Conservation (phyloP, 768 basidiomycete genomes). For the Leccinellum luteum region DNA sequence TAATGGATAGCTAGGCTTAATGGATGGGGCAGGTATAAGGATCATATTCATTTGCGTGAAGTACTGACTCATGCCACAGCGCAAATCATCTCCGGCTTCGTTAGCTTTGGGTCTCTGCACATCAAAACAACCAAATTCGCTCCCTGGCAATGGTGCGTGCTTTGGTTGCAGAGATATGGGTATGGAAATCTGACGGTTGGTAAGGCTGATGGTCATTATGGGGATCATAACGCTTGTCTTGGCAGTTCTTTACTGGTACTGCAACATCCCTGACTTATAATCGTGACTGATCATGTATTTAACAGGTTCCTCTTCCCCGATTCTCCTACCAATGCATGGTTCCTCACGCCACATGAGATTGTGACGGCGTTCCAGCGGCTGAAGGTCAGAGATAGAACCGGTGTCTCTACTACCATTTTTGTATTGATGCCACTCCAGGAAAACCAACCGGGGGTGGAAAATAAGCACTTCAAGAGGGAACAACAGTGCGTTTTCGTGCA, state of each 20-base stretch:
- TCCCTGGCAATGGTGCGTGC: constrained; percentile 69
- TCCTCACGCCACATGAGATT: constrained; percentile 65
- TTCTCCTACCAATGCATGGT: constrained; percentile 73
- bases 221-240: constrained; percentile 55
- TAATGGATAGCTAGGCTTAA: constrained; percentile 41
- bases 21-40: constrained; percentile 61
- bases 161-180: not conserved
- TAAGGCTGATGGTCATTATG: constrained; percentile 71
- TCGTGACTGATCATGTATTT: not conserved
- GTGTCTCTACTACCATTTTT: not conserved
- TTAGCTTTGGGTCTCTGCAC: constrained; percentile 64
- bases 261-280: not conserved
- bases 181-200: not conserved
- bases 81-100: constrained; percentile 68
- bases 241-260: constrained; percentile 54
- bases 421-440: constrained; percentile 33
- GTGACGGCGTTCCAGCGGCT: constrained; percentile 61
- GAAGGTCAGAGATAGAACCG: constrained; percentile 40
- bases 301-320: constrained; percentile 68
- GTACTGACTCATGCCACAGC: constrained; percentile 37
- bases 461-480: constrained; percentile 82
- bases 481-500: no score
- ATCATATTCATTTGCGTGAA: not conserved
- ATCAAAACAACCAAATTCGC: constrained; percentile 55
- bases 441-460: constrained; percentile 82